Base-by-base conservation (phyloP, 345 rosid genomes). In the Eucalyptus tenuipes region DNA sequence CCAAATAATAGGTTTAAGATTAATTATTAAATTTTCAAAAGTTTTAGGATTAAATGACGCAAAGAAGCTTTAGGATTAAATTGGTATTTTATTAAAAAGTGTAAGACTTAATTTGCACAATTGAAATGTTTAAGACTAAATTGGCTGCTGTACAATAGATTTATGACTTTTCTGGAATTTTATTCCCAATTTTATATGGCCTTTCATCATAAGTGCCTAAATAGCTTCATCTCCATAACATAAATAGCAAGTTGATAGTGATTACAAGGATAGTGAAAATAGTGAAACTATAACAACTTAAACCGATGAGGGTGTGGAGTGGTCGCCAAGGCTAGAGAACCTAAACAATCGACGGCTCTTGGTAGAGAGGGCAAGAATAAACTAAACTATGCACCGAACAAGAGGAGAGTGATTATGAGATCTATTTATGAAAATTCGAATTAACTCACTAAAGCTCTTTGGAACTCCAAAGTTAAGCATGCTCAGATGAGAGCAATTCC, bases 81-180 rank as follows among this genome's bases (percentile, higher is more conserved):
- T 24, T 55, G 6, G 3, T 10, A 24, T 22, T 22, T 55, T 24
- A 25, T 55, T 25, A 55, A 55, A 55, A 55, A 25, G 29, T 22
- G 27, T 10, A 55, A 55, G 13, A 55, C 57, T 55, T 55, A 55
- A 55, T 55, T 55, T 6, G 6, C 1, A 24, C 13, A 55, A 55
- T 25, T 55, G 3, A 55, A 55, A 55, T 0, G 1, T 55, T 24
- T 55, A 55, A 10, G 13, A 55, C 3, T 25, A 2, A 55, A 55
- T 55, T 55, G 7, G 13, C 1, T 55, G 2, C 0, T 25, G 1
- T 24, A 55, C 29, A 55, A 55, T 55, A 22, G 1, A 5, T 55
- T 55, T 55, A 24, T 1, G 3, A 55, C 61, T 55, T 24, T 24
- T 9, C 0, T 55, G 2, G 13, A 55, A 3, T 22, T 22, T 55